These are phyloP conservation scores for Yamadazyma atmosphaerica DNA, from an alignment of 1,139 yeast species.

Conservation along the genomic window DNA sequence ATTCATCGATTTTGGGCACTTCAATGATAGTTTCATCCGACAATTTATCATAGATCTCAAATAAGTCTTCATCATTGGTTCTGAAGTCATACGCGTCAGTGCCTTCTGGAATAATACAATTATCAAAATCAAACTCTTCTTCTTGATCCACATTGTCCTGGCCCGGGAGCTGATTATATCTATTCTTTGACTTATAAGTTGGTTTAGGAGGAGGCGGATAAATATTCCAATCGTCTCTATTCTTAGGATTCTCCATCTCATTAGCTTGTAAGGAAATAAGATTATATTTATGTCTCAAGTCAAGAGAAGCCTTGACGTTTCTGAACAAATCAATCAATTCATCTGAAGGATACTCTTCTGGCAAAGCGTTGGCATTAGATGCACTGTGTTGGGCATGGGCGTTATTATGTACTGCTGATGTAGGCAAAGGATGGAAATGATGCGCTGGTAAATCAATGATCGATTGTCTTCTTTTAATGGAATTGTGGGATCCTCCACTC, in stretches of 20 bases:
- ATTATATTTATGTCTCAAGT: slow-evolving; percentile 76
- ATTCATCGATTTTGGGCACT: slow-evolving; percentile 81
- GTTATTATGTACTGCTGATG: slow-evolving; percentile 16
- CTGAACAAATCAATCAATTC: slow-evolving; percentile 70
- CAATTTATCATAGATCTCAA: slow-evolving; percentile 53
- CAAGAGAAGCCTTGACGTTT: slow-evolving; percentile 71
- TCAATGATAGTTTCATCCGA: slow-evolving; percentile 40
- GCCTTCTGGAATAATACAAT: slow-evolving; percentile 66
- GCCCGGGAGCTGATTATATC: slow-evolving; percentile 53
- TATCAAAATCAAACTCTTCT: slow-evolving; percentile 58
- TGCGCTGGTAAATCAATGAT: slow-evolving; percentile 50
- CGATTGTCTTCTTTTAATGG: slow-evolving; percentile 49
- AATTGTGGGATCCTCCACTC: slow-evolving; percentile 13
- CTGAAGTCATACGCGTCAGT: slow-evolving; percentile 49
- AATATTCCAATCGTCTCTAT: slow-evolving; percentile 66
- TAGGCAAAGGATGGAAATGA: slow-evolving; percentile 25
- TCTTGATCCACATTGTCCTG: slow-evolving; percentile 28
- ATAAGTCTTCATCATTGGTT: slow-evolving; percentile 66
- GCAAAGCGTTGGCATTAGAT: slow-evolving; percentile 51
- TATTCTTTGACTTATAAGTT: slow-evolving; percentile 70
- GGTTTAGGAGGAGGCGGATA: slow-evolving; percentile 97
- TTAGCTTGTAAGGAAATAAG: slow-evolving; percentile 62
- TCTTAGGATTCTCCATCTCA: slow-evolving; percentile 81
- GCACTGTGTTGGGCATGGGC: slow-evolving; percentile 15
- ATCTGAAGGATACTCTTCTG: slow-evolving; percentile 66